Percentiles rank a stretch among this genome's conserved stretches.
Evolutionary conservation across 805 yeast species (phyloP).

Genomic region (Alloascoidea hylecoeti): DNA sequence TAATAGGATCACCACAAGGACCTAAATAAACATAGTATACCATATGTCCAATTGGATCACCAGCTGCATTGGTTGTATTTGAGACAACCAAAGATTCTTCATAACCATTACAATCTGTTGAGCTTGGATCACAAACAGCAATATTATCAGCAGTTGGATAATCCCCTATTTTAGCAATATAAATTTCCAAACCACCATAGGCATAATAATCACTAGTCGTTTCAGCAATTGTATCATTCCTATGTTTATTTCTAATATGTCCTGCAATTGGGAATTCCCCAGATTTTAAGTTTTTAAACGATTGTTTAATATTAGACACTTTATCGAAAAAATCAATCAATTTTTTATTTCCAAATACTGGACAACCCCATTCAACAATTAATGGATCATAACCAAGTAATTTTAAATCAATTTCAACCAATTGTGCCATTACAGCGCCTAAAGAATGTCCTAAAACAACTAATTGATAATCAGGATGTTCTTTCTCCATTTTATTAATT

Average conservation of each 20-base stretch:
- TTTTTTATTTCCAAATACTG: background rate
- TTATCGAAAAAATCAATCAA: background rate
- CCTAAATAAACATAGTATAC: too few species aligned
- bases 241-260: background rate
- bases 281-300: background rate
- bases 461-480: background rate
- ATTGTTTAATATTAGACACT: background rate
- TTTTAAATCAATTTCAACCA: background rate
- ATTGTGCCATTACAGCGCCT: conserved; percentile 1
- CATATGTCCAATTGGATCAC: too few species aligned
- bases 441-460: background rate
- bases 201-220: background rate
- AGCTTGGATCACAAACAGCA: background rate
- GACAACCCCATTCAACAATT: background rate
- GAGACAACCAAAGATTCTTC: too few species aligned
- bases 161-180: background rate
- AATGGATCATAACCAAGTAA: background rate
- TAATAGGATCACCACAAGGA: too few species aligned
- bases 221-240: background rate
- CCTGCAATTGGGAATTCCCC: background rate
- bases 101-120: background rate
- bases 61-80: too few species aligned
- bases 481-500: background rate
- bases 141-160: background rate
- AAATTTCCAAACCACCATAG: background rate